Base-by-base conservation (phyloP, 768 basidiomycete species). In the Boletus huronensis region DNA sequence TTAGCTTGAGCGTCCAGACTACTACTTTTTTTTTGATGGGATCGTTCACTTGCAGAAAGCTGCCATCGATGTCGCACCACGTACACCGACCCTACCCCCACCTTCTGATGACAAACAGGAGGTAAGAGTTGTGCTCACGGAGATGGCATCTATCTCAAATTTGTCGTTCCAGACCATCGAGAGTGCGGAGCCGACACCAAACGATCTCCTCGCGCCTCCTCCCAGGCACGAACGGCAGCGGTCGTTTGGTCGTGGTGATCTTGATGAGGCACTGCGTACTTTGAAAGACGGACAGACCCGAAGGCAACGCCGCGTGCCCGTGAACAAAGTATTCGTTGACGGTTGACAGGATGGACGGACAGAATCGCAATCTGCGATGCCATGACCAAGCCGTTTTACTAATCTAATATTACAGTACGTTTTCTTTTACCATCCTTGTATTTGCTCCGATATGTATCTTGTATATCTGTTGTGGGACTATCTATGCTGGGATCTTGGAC, bases 251-350 rank as follows among this genome's bases (percentile, higher is more conserved):
- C 81, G 86, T 35, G 93, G 93, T 10, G 87, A 88, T 51, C 71
- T 96, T 31, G 93, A 98, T 59, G 82, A 89, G 62, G 89, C 88
- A 2, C 87, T 98, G 38, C 84, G 88, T 17, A 92, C 85, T 57
- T 81, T 93, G 75, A 81, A 82, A 41, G 81, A 80, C 45, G 92
- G 84, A 34, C 82, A 61, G 5, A 59, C 57, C 8, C 54, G 55
- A 40, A 53, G 57, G 36, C 28, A 54, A 35, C 62, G 62, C 6
- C 40, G 48, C n/a, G 48, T 59, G 5, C 52, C 36, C 0, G 51
- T 60, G 32, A 60, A 16, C 57, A 70, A 69, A 48, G 44, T 70
- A 14, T 69, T 69, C 32, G 19, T 69, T 3, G 69, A 70, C 32
- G 68, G 68, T 26, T 46, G 66, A 36, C 58, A 52, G 28, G 63